These are phyloP conservation scores for Amanita subjunquillea DNA, from an alignment of 768 basidiomycete genomes.

Conservation along the genomic window DNA sequence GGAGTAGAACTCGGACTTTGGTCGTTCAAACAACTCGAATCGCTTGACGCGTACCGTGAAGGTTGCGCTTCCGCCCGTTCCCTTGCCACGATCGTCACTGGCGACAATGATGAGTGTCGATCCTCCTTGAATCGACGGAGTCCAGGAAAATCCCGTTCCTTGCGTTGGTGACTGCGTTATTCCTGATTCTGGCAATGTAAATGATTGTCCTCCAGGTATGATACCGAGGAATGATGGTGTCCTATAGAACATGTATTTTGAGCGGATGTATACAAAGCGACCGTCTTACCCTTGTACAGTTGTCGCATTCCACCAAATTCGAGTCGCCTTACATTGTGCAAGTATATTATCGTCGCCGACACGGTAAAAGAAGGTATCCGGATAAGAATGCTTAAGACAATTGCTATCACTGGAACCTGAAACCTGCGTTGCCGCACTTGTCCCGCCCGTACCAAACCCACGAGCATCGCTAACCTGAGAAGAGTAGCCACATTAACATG, in stretches of 20 bases:
- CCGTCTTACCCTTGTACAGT: constrained; percentile 39
- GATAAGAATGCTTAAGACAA: constrained; percentile 50
- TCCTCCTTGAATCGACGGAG: constrained; percentile 48
- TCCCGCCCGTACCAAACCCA: constrained; percentile 63
- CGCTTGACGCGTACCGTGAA: constrained; percentile 39
- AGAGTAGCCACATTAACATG: neutral
- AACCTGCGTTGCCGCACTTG: constrained; percentile 55
- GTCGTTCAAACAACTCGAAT: constrained; percentile 43
- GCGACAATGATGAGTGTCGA: constrained; percentile 57
- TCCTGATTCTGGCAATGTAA: constrained; percentile 42
- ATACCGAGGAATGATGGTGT: constrained; percentile 55
- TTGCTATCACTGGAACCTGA: constrained; percentile 35
- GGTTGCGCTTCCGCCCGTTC: constrained; percentile 59
- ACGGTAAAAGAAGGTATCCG: constrained; percentile 46
- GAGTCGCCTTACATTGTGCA: constrained; percentile 50
- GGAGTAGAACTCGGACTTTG: constrained; percentile 70
- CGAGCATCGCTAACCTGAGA: constrained; percentile 24
- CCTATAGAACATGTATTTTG: constrained; percentile 19
- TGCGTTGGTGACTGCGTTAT: constrained; percentile 30
- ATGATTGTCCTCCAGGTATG: constrained; percentile 74
- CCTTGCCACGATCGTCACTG: constrained; percentile 59
- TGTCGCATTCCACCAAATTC: constrained; percentile 51
- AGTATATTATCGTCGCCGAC: constrained; percentile 52
- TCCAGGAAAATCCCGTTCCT: constrained; percentile 66
- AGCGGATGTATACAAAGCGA: neutral